Base-by-base conservation (phyloP, 805 yeast genomes). In the Naumovozyma baii region DNA sequence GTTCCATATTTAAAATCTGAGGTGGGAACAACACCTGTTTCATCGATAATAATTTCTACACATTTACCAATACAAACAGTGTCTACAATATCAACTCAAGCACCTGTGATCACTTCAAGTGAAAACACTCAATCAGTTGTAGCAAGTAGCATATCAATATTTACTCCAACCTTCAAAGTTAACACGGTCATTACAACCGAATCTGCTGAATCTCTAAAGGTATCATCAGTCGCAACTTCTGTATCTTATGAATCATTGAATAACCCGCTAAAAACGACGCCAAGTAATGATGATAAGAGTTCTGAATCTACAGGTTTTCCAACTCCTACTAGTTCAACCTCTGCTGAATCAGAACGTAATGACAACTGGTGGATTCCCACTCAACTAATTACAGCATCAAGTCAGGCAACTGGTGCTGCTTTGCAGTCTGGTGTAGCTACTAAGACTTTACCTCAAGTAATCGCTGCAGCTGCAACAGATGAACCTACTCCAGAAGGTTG, bases 391-490 rank as follows among this genome's bases (percentile, higher is more conserved):
- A 63, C 68, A 28, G 65, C 63, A 8, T 54, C 64, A n/a, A 50
- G 51, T 17, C 37, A 53, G 17, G 9, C 45, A 4, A 36, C 53
- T 3, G 31, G 53, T 34, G 31, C 51, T 80, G 14, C 43, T 10
- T 72, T 76, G 26, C 68, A 85, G 47, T 95, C 95, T 38, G 76
- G 76, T 50, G 84, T 83, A 8, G 64, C 64, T 2, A 66, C 72
- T 3, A 68, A 72, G 10, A 62, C 72, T 5, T 63, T 69, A 3
- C 69, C 69, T 12, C 64, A 66, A 16, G 59, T 62, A 3, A 58
- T 65, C 31, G 26, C 9, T 22, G 52, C 70, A 8, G 67, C 66
- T 44, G 39, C 62, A 41, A 44, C 67, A 53, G 40, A 62, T 50
- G 36, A 72, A 35, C 76, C 39, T 4, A 45, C 40, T 14, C 51